Base-by-base conservation (phyloP, 192 early-diverging fungal genomes). In the Haplosporangium gracile region DNA sequence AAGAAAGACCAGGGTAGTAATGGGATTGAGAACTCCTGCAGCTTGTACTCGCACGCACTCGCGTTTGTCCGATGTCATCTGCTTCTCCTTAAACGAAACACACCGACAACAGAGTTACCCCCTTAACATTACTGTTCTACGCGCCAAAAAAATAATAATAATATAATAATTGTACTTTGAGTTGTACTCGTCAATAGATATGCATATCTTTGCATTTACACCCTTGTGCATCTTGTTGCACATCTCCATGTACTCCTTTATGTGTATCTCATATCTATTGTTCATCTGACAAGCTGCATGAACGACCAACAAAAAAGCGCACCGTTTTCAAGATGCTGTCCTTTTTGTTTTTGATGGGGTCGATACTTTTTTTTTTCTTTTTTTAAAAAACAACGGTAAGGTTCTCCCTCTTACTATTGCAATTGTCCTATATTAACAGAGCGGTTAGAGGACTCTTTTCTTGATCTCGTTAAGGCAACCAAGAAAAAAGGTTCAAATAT, bases 271-370 rank as follows among this genome's bases (percentile, higher is more conserved):
- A 26, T 8, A 20, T 51, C 55, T 60, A 16, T 22, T 29, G 26
- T 65, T 65, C 60, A 65, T 65, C 60, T 65, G 60, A 65, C 60
- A 65, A 65, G 60, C 7, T 65, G 60, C 60, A 65, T 65, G 60
- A 65, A 65, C 29, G 13, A 32, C 26, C 29, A 65, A 32, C 29
- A 32, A 16, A 32, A 60, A 65, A 65, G 24, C 16, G n/a, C 55
- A 6, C 55, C 8, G 49, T 22, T 51, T 22, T 51, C 16, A 51
- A 18, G 18, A 15, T 51, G 49, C 16, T 51, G 16, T 51, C 20
- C 9, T 4, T 18, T 4, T 18, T 51, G 16, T 22, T 51, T 51
- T 51, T 18, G 15, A 51, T 18, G 49, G 49, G 5, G 49, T 4
- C 16, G 18, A 51, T 22, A 22, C 1, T 32, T 15, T 0, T 34